These are phyloP conservation scores for Cladophialophora immunda DNA, from an alignment of 2,329 filamentous ascomycete species.

Conservation along the genomic window DNA sequence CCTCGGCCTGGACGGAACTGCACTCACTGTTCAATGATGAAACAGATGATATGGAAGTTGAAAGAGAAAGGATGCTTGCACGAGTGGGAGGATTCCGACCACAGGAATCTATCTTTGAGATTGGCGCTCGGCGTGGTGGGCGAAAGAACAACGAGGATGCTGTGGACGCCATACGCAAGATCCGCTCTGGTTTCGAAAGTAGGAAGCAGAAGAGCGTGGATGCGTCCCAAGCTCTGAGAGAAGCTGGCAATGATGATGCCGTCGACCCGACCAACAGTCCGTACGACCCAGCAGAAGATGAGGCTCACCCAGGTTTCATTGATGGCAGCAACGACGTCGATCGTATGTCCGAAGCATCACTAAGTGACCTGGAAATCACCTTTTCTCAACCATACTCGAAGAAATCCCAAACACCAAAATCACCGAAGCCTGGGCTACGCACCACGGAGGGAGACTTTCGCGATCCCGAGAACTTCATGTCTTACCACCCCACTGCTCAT, in stretches of 20 bases:
- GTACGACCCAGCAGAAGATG: slow-evolving; percentile 48
- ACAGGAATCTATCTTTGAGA: slow-evolving; percentile 94
- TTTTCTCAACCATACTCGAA: slow-evolving; percentile 62
- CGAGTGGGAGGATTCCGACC: slow-evolving; percentile 89
- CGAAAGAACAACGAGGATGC: slow-evolving; percentile 74
- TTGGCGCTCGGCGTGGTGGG: slow-evolving; percentile 78
- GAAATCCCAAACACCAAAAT: slow-evolving; percentile 53
- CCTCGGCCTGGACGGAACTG: slow-evolving; percentile 75
- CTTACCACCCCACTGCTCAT: slow-evolving; percentile 82
- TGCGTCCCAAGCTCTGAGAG: slow-evolving; percentile 40
- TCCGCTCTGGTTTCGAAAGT: slow-evolving; percentile 52
- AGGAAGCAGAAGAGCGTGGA: slow-evolving; percentile 52
- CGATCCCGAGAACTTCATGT: slow-evolving; percentile 94
- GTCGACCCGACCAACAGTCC: slow-evolving; percentile 38
- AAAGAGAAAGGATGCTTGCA: slow-evolving; percentile 85
- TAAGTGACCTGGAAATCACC: slow-evolving; percentile 73
- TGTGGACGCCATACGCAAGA: slow-evolving; percentile 59
- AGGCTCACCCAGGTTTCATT: slow-evolving; percentile 40
- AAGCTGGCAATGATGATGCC: slow-evolving; percentile 50
- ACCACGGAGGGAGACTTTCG: slow-evolving; percentile 69
- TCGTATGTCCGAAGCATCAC: slow-evolving; percentile 68
- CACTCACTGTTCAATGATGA: slow-evolving; percentile 83
- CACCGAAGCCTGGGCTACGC: slow-evolving; percentile 51
- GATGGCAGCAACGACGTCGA: slow-evolving; percentile 39
- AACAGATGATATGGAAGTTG: slow-evolving; percentile 70